phyloP scores from a whole-genome alignment of 805 yeast genomes.

The Nakazawaea molendinolei region DNA sequence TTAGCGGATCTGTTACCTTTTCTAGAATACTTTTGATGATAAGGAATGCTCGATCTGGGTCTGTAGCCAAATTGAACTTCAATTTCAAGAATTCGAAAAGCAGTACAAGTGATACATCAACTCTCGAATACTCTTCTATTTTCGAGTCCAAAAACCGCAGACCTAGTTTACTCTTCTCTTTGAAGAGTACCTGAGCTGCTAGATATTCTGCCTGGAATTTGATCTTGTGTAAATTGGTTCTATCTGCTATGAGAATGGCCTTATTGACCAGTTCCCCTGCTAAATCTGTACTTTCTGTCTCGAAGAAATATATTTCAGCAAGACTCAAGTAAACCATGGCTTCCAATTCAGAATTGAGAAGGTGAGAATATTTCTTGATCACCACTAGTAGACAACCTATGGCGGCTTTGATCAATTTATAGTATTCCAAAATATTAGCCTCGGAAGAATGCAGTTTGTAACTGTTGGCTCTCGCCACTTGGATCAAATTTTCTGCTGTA shows the following conservation, averaged over 20 bases:
- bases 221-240: conserved; percentile 20
- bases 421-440: conserved; percentile 21
- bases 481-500: conserved; percentile 3
- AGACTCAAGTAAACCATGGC: conserved; percentile 28
- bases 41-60: conserved; percentile 21
- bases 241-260: conserved; percentile 24
- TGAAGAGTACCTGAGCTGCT: conserved; percentile 30
- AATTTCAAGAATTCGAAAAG: conserved; percentile 28
- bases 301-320: conserved; percentile 31
- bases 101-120: conserved; percentile 16
- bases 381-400: conserved; percentile 31
- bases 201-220: conserved; percentile 29
- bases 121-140: conserved; percentile 16
- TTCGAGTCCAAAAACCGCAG: conserved; percentile 26
- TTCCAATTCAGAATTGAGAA: conserved; percentile 26
- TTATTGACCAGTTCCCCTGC: conserved; percentile 34
- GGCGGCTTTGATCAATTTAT: conserved; percentile 27
- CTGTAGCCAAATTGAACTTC: conserved; percentile 24
- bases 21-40: conserved; percentile 15
- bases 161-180: conserved; percentile 19
- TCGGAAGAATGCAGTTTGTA: conserved; percentile 12
- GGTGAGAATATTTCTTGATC: conserved; percentile 22
- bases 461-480: background rate
- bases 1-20: background rate
- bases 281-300: conserved; percentile 32